phyloP scores from a whole-genome alignment of 306 rosid genomes.

The Malus fusca region DNA sequence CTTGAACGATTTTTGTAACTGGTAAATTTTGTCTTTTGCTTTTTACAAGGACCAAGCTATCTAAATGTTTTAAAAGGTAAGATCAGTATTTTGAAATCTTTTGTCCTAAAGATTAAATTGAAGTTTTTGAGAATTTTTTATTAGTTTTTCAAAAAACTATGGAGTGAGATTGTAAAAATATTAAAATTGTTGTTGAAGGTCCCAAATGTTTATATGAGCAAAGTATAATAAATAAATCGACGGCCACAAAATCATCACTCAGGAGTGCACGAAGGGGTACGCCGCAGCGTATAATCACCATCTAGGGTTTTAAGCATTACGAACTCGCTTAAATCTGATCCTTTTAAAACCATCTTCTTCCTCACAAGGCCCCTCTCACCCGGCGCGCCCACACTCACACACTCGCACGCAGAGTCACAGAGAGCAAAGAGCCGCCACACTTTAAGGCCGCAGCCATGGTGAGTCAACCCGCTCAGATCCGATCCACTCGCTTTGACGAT shows the following conservation, averaged over 20 bases:
- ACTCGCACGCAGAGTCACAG: neutral
- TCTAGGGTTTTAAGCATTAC: slow-evolving; percentile 37
- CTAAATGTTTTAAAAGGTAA: too few relatives aligned
- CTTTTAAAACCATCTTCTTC: slow-evolving; percentile 11
- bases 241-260: neutral
- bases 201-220: neutral
- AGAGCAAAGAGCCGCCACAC: neutral
- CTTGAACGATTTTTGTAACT: too few relatives aligned
- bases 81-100: too few relatives aligned
- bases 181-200: neutral
- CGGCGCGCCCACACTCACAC: slow-evolving; percentile 8
- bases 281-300: neutral
- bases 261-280: neutral
- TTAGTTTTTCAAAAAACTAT: neutral
- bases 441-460: slow-evolving; percentile 29
- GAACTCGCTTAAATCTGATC: neutral
- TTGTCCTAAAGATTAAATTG: too few relatives aligned
- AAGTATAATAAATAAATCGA: neutral
- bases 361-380: neutral
- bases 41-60: too few relatives aligned
- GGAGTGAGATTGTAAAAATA: neutral
- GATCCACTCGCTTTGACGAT: neutral
- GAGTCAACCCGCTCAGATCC: neutral
- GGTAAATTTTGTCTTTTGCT: too few relatives aligned
- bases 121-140: too few relatives aligned